Conservation (phyloP, 1,284 basidiomycete genomes). For the Marasmius fiardii region DNA sequence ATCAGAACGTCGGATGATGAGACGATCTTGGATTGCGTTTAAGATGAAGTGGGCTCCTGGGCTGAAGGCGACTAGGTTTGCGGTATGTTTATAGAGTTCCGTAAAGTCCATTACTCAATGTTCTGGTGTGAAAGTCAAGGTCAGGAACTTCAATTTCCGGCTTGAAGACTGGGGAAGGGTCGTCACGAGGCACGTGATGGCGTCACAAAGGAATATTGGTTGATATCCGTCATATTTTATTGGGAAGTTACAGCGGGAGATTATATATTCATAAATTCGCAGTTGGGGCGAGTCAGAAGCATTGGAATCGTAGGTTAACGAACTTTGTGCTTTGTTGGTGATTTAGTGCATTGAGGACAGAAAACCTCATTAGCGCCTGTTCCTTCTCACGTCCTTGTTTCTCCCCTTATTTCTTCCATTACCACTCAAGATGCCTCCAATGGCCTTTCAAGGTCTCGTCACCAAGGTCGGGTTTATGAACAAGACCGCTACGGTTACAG, state of each 20-base stretch:
- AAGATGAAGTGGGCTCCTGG: constrained; percentile 74
- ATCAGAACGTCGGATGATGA: constrained; percentile 73
- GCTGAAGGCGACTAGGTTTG: constrained; percentile 65
- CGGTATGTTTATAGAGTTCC: constrained; percentile 73
- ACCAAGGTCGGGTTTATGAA: constrained; percentile 78
- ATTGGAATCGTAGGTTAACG: too few species aligned
- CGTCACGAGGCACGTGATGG: too few species aligned
- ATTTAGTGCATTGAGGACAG: too few species aligned
- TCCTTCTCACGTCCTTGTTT: neutral
- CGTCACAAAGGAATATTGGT: too few species aligned
- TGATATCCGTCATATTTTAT: too few species aligned
- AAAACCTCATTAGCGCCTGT: neutral
- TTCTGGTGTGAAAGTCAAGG: too few species aligned
- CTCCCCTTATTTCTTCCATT: neutral
- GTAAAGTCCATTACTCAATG: constrained; percentile 69
- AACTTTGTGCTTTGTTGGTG: too few species aligned
- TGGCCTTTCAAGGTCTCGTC: constrained; percentile 68
- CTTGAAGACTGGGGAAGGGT: too few species aligned
- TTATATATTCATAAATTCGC: too few species aligned
- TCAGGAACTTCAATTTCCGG: too few species aligned
- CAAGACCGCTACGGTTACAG: constrained; percentile 78
- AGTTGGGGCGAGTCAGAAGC: too few species aligned
- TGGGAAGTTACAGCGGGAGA: too few species aligned
- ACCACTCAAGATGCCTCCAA: constrained; percentile 60
- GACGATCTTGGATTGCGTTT: constrained; percentile 66